Evolutionary conservation across 2,329 filamentous ascomycete species (phyloP), one percentile per base, ranked within the genome.

Genomic region (Sporothrix mexicana): DNA sequence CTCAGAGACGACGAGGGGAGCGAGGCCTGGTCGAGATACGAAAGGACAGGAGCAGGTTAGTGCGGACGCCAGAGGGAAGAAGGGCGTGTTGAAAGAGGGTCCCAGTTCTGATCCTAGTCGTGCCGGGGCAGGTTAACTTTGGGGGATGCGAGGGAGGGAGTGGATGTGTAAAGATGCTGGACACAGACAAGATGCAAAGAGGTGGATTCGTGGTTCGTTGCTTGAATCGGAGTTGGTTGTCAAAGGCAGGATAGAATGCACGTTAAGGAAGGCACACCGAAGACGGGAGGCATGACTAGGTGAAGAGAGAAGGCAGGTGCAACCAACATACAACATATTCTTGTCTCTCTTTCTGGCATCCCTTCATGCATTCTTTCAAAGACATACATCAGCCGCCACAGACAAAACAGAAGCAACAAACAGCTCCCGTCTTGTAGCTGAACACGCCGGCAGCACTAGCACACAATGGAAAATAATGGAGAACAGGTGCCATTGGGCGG

Each of bases 1-100:
- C 45, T 67, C 1, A 36, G 59, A 41, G 45, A 51, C 30, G 53
- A 30, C 13, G 12, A 43, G 49, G 47, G 61, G 70, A 17, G 47
- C 30, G 43, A 71, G 51, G 70, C 61, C 70, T 43, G 47, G 61
- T 71, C 12, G 15, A 71, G 36, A 17, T 49, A 55, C 61, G 47
- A 49, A 30, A 36, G 70, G 20, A 47, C 23, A 67, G 51, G 36
- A 57, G 70, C 41, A 67, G 51, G 47, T 66, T 57, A 49, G 51
- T 59, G 70, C 23, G 57, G 30, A 47, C 59, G 13, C 25, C 25
- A 36, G 69, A 51, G 23, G 45, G 49, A 20, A 66, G 36, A 36
- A 53, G 51, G 70, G 51, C n/a, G 70, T 13, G 70, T 25, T 15
- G 23, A 61, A 68, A 72, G 62, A 68, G 70, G 70, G 20, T 62